These are phyloP conservation scores for Straminergon stramineum DNA, from an alignment of 225 moss, liverwort and hornwort genomes.

Conservation along the genomic window DNA sequence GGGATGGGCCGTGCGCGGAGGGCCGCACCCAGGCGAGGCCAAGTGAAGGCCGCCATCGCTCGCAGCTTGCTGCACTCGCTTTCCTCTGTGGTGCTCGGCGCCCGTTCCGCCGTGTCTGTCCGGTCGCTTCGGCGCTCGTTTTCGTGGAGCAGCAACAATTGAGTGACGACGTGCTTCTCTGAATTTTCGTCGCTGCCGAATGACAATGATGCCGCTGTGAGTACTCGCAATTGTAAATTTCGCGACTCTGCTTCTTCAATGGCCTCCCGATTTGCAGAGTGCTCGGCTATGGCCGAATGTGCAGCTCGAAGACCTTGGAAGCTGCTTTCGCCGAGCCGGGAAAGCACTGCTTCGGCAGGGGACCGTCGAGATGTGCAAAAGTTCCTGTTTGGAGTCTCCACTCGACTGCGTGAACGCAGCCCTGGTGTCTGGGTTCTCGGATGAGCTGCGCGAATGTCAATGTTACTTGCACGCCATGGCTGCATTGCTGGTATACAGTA, in stretches of 20 bases:
- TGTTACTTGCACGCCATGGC: neutral
- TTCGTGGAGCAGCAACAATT: constrained; percentile 14
- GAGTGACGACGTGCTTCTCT: neutral
- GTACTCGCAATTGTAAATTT: neutral
- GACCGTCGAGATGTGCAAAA: neutral
- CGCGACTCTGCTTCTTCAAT: neutral
- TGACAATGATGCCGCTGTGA: neutral
- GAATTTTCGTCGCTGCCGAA: neutral
- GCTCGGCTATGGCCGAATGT: neutral
- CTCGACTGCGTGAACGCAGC: neutral
- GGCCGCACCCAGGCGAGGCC: constrained; percentile 13
- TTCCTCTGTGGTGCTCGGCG: neutral
- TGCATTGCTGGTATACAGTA: neutral
- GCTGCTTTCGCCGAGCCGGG: neutral
- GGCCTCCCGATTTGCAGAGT: neutral
- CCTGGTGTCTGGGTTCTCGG: neutral
- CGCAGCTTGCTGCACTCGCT: constrained; percentile 8
- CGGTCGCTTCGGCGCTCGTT: constrained; percentile 1
- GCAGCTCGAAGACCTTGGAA: neutral
- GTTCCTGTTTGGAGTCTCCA: neutral
- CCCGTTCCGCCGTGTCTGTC: neutral
- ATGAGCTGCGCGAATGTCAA: neutral
- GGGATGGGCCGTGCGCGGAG: neutral
- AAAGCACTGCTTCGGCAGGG: neutral
- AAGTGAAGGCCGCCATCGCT: constrained; percentile 47